Evolutionary conservation across 1,284 basidiomycete genomes (phyloP).

Genomic region (Tetrapyrgos nigripes): DNA sequence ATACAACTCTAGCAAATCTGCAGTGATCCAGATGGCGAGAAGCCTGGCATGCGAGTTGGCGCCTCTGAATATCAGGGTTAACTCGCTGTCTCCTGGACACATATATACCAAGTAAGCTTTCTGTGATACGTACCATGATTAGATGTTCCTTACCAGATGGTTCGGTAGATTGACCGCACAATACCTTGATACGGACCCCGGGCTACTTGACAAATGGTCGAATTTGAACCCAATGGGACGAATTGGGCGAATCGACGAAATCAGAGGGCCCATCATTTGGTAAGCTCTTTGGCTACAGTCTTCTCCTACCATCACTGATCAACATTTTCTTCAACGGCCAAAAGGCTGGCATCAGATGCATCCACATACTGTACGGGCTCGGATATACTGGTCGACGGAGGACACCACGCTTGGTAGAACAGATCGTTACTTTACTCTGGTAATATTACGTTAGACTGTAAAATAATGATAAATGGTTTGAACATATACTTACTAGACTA

Average conservation of each 20-base stretch:
- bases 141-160: not conserved
- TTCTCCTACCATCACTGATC: conserved; percentile 82
- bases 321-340: conserved; percentile 35
- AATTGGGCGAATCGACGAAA: conserved; percentile 77
- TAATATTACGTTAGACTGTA: too few relatives aligned
- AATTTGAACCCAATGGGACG: conserved; percentile 76
- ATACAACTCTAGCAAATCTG: conserved; percentile 85
- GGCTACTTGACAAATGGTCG: conserved; percentile 77
- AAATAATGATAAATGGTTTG: too few relatives aligned
- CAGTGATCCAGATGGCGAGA: conserved; percentile 82
- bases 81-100: conserved; percentile 76
- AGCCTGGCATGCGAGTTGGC: conserved; percentile 89
- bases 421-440: too few relatives aligned
- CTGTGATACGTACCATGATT: not conserved
- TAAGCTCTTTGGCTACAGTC: conserved; percentile 81
- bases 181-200: conserved; percentile 74
- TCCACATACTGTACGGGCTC: conserved; percentile 41
- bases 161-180: conserved; percentile 75
- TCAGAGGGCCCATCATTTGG: conserved; percentile 80
- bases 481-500: too few relatives aligned
- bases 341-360: conserved; percentile 10
- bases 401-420: conserved; percentile 74
- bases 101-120: conserved; percentile 71
- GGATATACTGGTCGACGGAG: conserved; percentile 74
- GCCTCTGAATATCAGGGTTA: conserved; percentile 72